These are phyloP conservation scores for Ganoderma leucocontextum DNA, from an alignment of 1,284 basidiomycete species.

Conservation along the genomic window DNA sequence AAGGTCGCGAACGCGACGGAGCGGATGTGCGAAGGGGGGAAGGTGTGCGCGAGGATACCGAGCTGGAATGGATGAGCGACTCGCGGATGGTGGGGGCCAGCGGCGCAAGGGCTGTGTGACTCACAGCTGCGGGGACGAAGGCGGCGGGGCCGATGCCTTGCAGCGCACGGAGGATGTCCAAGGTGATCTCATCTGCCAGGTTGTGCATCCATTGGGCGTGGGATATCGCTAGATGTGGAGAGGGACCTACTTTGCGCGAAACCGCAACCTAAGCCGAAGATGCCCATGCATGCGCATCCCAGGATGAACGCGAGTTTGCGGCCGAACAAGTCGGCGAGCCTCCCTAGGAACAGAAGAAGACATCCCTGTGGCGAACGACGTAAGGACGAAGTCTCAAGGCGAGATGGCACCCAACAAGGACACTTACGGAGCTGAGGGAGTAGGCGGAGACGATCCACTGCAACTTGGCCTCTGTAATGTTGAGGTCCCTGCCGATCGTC, in stretches of 20 bases:
- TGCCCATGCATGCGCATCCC: constrained; percentile 50
- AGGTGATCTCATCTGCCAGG: constrained; percentile 55
- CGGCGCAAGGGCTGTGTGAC: constrained; percentile 35
- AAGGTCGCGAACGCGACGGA: constrained; percentile 82
- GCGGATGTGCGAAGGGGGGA: constrained; percentile 72
- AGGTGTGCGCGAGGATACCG: constrained; percentile 80
- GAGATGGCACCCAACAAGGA: background rate
- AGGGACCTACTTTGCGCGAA: constrained; percentile 52
- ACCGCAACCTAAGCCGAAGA: constrained; percentile 51
- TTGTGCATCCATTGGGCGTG: background rate
- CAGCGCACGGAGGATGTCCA: constrained; percentile 73
- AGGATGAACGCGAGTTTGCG: constrained; percentile 59
- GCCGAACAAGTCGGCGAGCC: constrained; percentile 68
- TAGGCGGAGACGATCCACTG: constrained; percentile 72
- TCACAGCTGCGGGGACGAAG: constrained; percentile 71
- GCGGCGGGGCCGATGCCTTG: constrained; percentile 79
- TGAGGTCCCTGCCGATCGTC: constrained; percentile 56
- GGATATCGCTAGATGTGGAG: background rate
- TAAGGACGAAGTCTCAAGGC: background rate
- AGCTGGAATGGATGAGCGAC: constrained; percentile 51
- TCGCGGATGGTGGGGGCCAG: background rate
- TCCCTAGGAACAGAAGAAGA: constrained; percentile 63
- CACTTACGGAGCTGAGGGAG: constrained; percentile 52
- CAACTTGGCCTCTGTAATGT: constrained; percentile 52
- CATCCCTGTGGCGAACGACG: constrained; percentile 53